A percentile compares a stretch with the other conserved stretches of the same genome.
These are phyloP conservation scores for Catharanthus roseus DNA, from an alignment of 257 asterid species.

Conservation along the genomic window DNA sequence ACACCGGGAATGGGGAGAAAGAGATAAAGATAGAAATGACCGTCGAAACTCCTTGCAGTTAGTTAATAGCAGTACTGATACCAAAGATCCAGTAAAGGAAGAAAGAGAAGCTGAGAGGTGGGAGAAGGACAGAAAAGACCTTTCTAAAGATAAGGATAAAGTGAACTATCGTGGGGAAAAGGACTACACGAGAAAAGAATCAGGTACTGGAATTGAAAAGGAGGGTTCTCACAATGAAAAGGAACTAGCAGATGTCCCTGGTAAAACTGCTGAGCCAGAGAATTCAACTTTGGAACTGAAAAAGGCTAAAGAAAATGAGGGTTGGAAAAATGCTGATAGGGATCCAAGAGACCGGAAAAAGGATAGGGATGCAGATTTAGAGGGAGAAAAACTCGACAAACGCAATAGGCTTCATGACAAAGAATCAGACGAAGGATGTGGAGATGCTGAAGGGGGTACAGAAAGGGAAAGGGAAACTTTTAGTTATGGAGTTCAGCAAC, in stretches of 20 bases:
- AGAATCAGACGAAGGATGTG: conserved; percentile 64
- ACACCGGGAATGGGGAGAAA: conserved; percentile 88
- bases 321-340: conserved; percentile 59
- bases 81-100: conserved; percentile 60
- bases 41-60: conserved; percentile 55
- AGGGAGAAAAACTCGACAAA: conserved; percentile 73
- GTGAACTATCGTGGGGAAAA: conserved; percentile 52
- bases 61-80: conserved; percentile 46
- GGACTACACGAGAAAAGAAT: conserved; percentile 65
- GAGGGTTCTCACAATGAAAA: conserved; percentile 54
- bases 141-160: conserved; percentile 64
- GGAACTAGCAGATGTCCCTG: conserved; percentile 52
- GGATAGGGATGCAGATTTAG: conserved; percentile 75
- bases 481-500: conserved; percentile 76
- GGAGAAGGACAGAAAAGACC: conserved; percentile 73
- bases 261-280: conserved; percentile 54
- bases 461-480: conserved; percentile 66
- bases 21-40: conserved; percentile 81
- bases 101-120: conserved; percentile 75
- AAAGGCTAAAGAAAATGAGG: conserved; percentile 65
- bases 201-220: conserved; percentile 62
- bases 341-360: conserved; percentile 66
- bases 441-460: conserved; percentile 59
- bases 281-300: conserved; percentile 40
- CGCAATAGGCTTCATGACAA: conserved; percentile 61